Evolutionary conservation across 2,329 filamentous ascomycete genomes (phyloP), one percentile per base, ranked within the genome.

Genomic region (Aspergillus terreus): DNA sequence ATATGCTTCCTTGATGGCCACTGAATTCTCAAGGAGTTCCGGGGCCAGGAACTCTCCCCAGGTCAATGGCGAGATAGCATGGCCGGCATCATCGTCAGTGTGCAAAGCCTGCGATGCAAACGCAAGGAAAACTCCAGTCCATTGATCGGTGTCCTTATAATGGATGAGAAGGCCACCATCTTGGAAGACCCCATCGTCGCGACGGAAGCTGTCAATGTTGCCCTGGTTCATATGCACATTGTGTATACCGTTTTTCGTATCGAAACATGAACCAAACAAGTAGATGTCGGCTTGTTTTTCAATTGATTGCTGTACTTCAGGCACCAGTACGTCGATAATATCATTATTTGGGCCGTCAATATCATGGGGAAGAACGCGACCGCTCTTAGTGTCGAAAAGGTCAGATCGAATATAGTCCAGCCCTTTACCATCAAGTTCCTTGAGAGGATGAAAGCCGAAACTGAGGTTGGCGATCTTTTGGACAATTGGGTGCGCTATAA

Each of bases 281-380:
- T 62, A 62, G 5, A 59, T 32, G 10, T 53, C 42, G n/a, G 58
- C 55, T 1, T 57, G 33, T 4, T 57, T 11, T 1, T 46, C 21
- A 11, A 62, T 47, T 1, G 57, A 53, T 3, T 52, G 32, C 12
- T 53, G 25, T 6, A 62, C 14, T 17, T 52, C 47, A 25, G 59
- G 59, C 3, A 51, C 51, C 2, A 62, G 23, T 0, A 57, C 43
- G 11, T 62, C 53, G 1, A 60, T 43, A 63, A 80, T 42, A 68
- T 73, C 60, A 77, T 51, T 62, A 23, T 59, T 49, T 2, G 52
- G 53, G 1, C 59, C 60, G 3, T 49, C 41, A 19, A 56, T 47
- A 14, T 59, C 55, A 47, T 60, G 60, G 0, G 58, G 56, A 6
- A 65, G 45, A 10, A 63, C 49, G 9, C 55, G 42, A 7, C 59